These are phyloP conservation scores for Trichoderma hamatum DNA, from an alignment of 2,329 filamentous ascomycete species.

Conservation along the genomic window DNA sequence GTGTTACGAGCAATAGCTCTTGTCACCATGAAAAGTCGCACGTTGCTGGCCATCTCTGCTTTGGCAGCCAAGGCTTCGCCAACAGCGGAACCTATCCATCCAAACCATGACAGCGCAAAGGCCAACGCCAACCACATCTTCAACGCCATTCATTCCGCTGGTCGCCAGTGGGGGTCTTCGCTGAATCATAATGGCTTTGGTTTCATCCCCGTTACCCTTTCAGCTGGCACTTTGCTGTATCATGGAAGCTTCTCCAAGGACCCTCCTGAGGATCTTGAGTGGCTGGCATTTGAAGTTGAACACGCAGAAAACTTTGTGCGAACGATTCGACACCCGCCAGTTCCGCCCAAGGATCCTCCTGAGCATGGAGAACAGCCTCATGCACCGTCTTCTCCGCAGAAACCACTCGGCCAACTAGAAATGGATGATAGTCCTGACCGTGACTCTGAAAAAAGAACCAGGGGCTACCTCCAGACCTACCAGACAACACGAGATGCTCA, in stretches of 20 bases:
- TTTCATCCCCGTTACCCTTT: slow-evolving; percentile 67
- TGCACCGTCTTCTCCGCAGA: not conserved
- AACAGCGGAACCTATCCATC: slow-evolving; percentile 36
- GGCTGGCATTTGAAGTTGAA: slow-evolving; percentile 77
- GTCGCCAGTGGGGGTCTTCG: slow-evolving; percentile 74
- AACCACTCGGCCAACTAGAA: not conserved
- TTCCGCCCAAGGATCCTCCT: not conserved
- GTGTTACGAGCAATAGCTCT: not conserved
- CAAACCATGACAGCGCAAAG: slow-evolving; percentile 44
- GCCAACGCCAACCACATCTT: slow-evolving; percentile 68
- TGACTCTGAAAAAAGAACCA: slow-evolving; percentile 25
- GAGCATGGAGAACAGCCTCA: not conserved
- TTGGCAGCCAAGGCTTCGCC: not conserved
- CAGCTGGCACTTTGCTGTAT: slow-evolving; percentile 66
- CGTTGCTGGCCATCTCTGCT: slow-evolving; percentile 10
- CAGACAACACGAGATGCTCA: slow-evolving; percentile 58
- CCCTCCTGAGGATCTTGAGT: slow-evolving; percentile 60
- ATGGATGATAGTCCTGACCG: not conserved
- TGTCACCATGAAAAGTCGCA: not conserved
- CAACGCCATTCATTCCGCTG: slow-evolving; percentile 71
- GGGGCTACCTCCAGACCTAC: slow-evolving; percentile 70
- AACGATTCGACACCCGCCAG: not conserved
- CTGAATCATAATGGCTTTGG: slow-evolving; percentile 77
- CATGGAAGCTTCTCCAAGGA: slow-evolving; percentile 58
- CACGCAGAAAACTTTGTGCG: slow-evolving; percentile 57